Evolutionary conservation across 495 filamentous ascomycete genomes (phyloP).

Genomic region (Podospora pseudoanserina): DNA sequence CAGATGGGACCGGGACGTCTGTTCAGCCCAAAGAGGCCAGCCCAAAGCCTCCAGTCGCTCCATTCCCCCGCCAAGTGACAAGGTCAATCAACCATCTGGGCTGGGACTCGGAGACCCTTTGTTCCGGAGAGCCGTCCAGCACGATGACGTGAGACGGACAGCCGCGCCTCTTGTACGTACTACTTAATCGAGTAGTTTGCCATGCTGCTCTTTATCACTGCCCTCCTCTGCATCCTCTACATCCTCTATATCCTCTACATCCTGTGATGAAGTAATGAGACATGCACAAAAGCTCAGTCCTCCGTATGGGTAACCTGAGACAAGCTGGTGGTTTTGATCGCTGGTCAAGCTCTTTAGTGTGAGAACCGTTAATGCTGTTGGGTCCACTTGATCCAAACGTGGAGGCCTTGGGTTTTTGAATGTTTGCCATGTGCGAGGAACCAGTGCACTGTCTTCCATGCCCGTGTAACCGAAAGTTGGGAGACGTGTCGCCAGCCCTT

Average conservation of each 20-base stretch:
- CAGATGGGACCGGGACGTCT: no score
- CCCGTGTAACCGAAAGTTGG: not conserved
- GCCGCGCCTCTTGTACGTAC: not conserved
- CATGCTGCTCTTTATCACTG: not conserved
- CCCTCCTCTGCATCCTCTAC: no score
- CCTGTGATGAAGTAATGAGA: not conserved
- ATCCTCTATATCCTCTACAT: no score
- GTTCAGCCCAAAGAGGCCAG: not conserved
- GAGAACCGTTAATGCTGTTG: not conserved
- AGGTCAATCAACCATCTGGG: constrained; percentile 5
- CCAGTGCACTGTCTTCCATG: not conserved
- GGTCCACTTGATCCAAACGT: not conserved
- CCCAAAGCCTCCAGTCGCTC: not conserved
- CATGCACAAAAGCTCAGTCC: not conserved
- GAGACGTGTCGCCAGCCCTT: not conserved
- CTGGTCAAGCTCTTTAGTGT: not conserved
- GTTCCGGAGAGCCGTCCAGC: not conserved
- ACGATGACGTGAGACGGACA: constrained; percentile 9
- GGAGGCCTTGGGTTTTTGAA: not conserved
- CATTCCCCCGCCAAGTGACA: constrained; percentile 2
- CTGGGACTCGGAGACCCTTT: constrained; percentile 10
- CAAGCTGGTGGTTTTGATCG: not conserved
- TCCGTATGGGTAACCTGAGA: not conserved
- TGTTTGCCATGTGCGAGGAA: constrained; percentile 2
- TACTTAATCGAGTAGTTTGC: not conserved